These are phyloP conservation scores for Saccharum officinarum DNA, from an alignment of 176 grass and related monocot genomes.

Conservation along the genomic window DNA sequence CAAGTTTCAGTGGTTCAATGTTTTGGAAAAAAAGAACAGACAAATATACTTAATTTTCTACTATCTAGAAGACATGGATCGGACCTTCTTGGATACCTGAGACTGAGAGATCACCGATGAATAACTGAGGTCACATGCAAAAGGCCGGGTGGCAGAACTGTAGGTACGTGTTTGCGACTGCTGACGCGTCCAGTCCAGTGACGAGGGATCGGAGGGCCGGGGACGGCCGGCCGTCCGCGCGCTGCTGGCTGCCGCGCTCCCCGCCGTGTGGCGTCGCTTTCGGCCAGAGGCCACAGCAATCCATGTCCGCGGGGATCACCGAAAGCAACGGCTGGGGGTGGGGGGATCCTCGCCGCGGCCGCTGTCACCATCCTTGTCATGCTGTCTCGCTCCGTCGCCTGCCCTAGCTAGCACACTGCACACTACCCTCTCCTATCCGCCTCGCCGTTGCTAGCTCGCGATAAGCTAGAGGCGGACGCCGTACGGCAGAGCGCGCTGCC, in stretches of 20 bases:
- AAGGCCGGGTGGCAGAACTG: neutral
- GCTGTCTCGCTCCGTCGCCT: slow-evolving; percentile 32
- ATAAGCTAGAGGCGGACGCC: neutral
- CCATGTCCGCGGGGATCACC: slow-evolving; percentile 32
- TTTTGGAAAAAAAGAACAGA: too few species aligned
- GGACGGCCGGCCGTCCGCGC: neutral
- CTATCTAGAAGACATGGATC: too few species aligned
- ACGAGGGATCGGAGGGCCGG: neutral
- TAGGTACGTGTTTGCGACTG: neutral
- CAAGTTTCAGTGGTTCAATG: too few species aligned
- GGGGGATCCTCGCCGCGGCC: neutral
- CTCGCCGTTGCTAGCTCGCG: neutral
- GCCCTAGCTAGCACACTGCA: neutral
- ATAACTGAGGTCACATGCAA: neutral
- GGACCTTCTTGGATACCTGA: neutral
- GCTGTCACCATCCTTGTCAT: slow-evolving; percentile 31
- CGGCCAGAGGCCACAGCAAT: neutral
- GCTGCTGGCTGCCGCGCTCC: neutral
- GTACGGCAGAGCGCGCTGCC: neutral
- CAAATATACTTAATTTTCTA: too few species aligned
- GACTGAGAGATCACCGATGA: neutral
- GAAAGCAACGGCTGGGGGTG: slow-evolving; percentile 30
- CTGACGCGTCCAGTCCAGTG: neutral
- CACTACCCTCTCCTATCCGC: neutral
- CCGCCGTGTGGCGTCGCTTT: slow-evolving; percentile 21